Evolutionary conservation across 78 protist species (phyloP), one percentile per base, ranked within the genome.

Genomic region (Tieghemostelium lacteum): DNA sequence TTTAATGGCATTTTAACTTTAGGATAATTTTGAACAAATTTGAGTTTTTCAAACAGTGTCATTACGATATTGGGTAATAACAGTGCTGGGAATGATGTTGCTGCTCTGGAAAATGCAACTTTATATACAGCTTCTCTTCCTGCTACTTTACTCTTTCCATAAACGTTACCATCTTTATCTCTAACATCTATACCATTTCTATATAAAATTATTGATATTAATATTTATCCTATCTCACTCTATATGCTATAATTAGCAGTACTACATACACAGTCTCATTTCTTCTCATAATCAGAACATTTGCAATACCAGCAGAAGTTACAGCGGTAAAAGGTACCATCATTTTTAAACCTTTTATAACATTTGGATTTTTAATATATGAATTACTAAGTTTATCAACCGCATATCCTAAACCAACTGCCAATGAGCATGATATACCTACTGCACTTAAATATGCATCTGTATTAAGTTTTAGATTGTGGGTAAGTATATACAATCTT

Each of bases 311-410:
- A 37, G 95, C 95, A 6, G 83, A 71, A 16, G 95, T 86, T 0
- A 91, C 95, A 39, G 95, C 95, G 24, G 85, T 67, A 12, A 75
- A 91, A 33, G 95, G 95, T 34, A 91, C 85, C 77, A 83, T 40
- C 89, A 83, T 83, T 28, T 33, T 83, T 19, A 83, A 49, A 42
- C 77, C 89, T 40, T 29, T 66, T 6, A 61, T 36, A 1, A 87
- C 7, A 29, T 83, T 6, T n/a, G 39, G 54, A 45, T 45, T 45
- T 45, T 45, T 45, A 45, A 45, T 10, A 54, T 50, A 57, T 17
- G 63, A n/a, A 58, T 60, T 73, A 6, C 31, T 64, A 33, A 76
- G 45, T 60, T 74, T 87, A 60, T 87, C 52, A 26, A 87, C 93
- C 8, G 45, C 83, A 31, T 67, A 61, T 26, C 93, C 77, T 28